These are phyloP conservation scores for Zymoseptoria brevis DNA, from an alignment of 2,329 filamentous ascomycete genomes.

Conservation along the genomic window DNA sequence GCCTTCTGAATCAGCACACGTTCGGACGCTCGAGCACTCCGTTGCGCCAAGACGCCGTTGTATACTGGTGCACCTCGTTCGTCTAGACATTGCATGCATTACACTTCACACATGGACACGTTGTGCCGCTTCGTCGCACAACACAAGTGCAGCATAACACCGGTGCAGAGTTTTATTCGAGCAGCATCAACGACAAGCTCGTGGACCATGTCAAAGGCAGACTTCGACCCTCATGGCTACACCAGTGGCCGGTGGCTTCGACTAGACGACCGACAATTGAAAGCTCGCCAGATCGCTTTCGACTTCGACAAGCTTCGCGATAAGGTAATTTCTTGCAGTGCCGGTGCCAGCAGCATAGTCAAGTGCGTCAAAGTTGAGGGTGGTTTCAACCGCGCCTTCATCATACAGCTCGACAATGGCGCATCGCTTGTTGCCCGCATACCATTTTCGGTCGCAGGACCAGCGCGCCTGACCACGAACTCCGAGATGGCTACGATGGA, in stretches of 20 bases:
- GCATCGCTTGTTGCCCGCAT: constrained; percentile 8
- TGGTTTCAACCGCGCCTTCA: constrained; percentile 23
- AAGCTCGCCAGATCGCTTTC: not conserved
- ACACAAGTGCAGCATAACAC: not conserved
- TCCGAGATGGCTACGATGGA: constrained; percentile 9
- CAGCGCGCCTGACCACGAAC: not conserved
- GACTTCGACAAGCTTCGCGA: not conserved
- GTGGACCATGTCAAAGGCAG: not conserved
- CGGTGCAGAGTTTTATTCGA: not conserved
- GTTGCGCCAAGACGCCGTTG: no score
- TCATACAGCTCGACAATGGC: constrained; percentile 21
- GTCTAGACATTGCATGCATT: no score
- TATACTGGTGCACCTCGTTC: no score
- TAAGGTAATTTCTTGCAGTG: not conserved
- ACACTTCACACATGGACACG: not conserved
- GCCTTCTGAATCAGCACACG: no score
- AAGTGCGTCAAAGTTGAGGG: constrained; percentile 16
- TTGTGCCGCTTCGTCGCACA: not conserved
- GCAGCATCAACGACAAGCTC: not conserved
- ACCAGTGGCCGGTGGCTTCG: constrained; percentile 1
- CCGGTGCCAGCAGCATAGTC: not conserved
- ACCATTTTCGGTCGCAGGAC: constrained; percentile 24
- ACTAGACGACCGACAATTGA: not conserved
- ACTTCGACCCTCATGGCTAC: not conserved
- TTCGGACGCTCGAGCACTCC: no score